Evolutionary conservation across 2,329 filamentous ascomycete species (phyloP).

Genomic region (Parafenestella ontariensis): DNA sequence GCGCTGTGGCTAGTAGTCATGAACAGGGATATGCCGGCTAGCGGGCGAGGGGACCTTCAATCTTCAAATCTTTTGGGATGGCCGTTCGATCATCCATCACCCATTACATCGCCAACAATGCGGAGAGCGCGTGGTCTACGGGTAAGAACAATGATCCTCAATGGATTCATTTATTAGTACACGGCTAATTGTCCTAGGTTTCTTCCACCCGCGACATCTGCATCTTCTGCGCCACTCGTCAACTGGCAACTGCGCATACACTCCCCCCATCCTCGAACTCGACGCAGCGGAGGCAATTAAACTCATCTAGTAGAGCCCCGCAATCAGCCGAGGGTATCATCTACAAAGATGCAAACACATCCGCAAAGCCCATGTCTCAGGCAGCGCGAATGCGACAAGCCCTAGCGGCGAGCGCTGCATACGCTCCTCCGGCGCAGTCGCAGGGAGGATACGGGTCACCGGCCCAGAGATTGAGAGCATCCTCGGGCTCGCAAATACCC

Average conservation of each 20-base stretch:
- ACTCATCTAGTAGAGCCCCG: conserved; percentile 40
- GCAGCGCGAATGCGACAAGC: conserved; percentile 38
- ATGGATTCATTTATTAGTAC: neutral
- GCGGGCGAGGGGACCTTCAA: conserved; percentile 11
- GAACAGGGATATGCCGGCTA: conserved; percentile 18
- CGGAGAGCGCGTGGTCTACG: conserved; percentile 39
- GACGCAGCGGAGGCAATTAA: conserved; percentile 42
- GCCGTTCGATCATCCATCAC: conserved; percentile 2
- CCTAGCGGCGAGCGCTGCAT: conserved; percentile 24
- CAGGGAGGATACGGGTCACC: conserved; percentile 24
- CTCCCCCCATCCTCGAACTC: conserved; percentile 16
- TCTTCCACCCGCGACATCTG: conserved; percentile 47
- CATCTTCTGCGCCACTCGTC: conserved; percentile 49
- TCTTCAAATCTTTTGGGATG: conserved; percentile 24
- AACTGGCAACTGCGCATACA: conserved; percentile 29
- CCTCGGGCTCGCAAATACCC: too few relatives aligned
- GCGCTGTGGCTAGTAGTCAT: neutral
- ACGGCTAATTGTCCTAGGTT: conserved; percentile 28
- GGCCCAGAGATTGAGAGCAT: conserved; percentile 24
- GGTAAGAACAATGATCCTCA: conserved; percentile 19
- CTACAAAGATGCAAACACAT: conserved; percentile 31
- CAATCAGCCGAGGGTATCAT: conserved; percentile 40
- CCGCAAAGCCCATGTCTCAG: conserved; percentile 30
- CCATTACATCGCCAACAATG: conserved; percentile 27
- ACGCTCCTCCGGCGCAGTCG: conserved; percentile 13